Evolutionary conservation across 75 land plant genomes (phyloP).

Genomic region (Sequoiadendron giganteum): DNA sequence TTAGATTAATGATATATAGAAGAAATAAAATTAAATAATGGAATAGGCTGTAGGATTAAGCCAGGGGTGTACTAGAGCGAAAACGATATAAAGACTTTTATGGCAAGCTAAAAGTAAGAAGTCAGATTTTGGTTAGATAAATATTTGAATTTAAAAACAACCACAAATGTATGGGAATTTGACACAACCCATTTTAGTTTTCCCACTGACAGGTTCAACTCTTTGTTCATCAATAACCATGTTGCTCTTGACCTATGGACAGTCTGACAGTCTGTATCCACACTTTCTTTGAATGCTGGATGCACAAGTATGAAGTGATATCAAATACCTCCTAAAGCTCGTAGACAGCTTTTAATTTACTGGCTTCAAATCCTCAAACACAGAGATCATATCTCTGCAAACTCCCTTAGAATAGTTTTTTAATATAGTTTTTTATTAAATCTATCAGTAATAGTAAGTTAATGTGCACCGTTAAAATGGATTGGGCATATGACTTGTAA

Average conservation of each 20-base stretch:
- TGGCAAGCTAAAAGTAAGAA: neutral
- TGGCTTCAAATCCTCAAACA: neutral
- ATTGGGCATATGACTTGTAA: neutral
- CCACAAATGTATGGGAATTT: neutral
- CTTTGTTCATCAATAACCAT: neutral
- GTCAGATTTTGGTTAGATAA: neutral
- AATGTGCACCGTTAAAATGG: neutral
- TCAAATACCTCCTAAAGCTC: neutral
- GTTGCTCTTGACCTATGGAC: neutral
- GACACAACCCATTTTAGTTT: neutral
- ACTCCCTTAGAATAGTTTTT: neutral
- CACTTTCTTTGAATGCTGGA: neutral
- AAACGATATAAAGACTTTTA: neutral
- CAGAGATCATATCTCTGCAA: neutral
- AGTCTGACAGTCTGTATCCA: neutral
- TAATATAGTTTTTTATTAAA: neutral
- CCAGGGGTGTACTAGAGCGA: neutral
- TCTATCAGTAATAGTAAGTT: neutral
- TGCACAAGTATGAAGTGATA: neutral
- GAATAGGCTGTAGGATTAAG: neutral
- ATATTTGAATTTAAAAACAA: neutral
- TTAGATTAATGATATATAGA: neutral
- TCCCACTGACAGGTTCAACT: neutral
- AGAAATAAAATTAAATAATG: neutral
- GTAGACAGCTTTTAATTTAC: neutral